These are phyloP conservation scores for Penicillium lagena DNA, from an alignment of 495 filamentous ascomycete species.

Conservation along the genomic window DNA sequence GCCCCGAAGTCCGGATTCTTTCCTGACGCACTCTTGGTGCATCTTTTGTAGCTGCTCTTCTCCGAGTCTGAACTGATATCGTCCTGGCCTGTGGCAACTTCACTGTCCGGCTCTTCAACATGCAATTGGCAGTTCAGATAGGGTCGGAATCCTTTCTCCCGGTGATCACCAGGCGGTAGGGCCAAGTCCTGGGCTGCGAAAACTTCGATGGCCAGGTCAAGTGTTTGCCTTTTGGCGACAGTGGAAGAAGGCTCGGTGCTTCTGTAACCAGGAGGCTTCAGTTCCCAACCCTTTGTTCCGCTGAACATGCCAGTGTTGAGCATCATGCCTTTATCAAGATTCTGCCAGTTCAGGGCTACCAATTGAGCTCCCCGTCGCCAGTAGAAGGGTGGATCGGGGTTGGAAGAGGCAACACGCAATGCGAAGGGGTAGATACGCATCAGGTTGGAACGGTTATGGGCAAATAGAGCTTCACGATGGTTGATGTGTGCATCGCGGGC, in stretches of 20 bases:
- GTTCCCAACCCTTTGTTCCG: conserved; percentile 71
- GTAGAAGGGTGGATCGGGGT: conserved; percentile 74
- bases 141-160: conserved; percentile 57
- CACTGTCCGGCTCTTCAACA: conserved; percentile 50
- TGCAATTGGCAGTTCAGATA: conserved; percentile 83
- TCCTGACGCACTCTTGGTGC: conserved; percentile 55
- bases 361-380: conserved; percentile 90
- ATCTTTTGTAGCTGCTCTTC: conserved; percentile 62
- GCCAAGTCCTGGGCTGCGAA: conserved; percentile 48
- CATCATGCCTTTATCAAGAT: conserved; percentile 89
- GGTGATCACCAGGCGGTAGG: conserved; percentile 43
- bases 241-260: conserved; percentile 20
- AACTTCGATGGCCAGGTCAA: conserved; percentile 45
- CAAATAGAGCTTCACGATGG: conserved; percentile 55
- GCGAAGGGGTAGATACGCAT: conserved; percentile 89
- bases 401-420: conserved; percentile 74
- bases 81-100: conserved; percentile 10
- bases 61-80: conserved; percentile 37
- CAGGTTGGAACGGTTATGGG: conserved; percentile 75
- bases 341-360: conserved; percentile 93
- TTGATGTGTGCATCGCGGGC: conserved; percentile 64
- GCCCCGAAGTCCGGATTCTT: conserved; percentile 63
- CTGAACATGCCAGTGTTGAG: conserved; percentile 90
- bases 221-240: conserved; percentile 16
- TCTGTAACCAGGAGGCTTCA: conserved; percentile 70